Percentiles rank a stretch among this genome's conserved stretches.
Conservation (phyloP, 1,284 basidiomycete species). For the Abortiporus biennis region DNA sequence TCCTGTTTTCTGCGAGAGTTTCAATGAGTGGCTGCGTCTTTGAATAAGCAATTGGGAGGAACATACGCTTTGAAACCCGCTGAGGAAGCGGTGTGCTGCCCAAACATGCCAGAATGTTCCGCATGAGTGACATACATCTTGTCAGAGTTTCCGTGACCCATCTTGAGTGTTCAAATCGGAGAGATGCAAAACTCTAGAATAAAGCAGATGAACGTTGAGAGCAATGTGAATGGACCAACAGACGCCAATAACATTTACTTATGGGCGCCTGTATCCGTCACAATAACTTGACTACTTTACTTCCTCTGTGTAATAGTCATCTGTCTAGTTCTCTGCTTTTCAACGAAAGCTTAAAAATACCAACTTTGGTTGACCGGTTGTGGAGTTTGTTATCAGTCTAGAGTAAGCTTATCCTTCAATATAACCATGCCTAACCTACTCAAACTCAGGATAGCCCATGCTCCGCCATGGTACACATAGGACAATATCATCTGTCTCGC, state of each 20-base stretch:
- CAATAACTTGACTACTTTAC: not conserved
- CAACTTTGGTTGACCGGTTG: no score
- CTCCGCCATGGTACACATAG: no score
- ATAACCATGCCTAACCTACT: no score
- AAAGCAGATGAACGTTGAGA: constrained; percentile 1
- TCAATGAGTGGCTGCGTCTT: not conserved
- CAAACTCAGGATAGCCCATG: no score
- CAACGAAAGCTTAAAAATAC: no score
- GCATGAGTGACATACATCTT: constrained; percentile 84
- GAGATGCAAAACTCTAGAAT: not conserved
- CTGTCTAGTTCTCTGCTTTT: no score
- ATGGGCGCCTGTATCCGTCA: no score
- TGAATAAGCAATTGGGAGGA: not conserved
- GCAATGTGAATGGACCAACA: not conserved
- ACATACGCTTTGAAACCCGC: constrained; percentile 66
- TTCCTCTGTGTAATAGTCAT: no score
- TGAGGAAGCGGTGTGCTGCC: constrained; percentile 71
- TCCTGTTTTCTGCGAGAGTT: constrained; percentile 50
- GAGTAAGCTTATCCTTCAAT: no score
- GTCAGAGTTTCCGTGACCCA: constrained; percentile 84
- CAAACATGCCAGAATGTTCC: constrained; percentile 73
- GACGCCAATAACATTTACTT: not conserved
- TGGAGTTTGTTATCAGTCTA: no score
- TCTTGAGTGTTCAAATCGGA: constrained; percentile 27
- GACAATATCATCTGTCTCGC: no score